Evolutionary conservation across 352 stramenopile genomes (phyloP).

Genomic region (Phytophthora parvispora): DNA sequence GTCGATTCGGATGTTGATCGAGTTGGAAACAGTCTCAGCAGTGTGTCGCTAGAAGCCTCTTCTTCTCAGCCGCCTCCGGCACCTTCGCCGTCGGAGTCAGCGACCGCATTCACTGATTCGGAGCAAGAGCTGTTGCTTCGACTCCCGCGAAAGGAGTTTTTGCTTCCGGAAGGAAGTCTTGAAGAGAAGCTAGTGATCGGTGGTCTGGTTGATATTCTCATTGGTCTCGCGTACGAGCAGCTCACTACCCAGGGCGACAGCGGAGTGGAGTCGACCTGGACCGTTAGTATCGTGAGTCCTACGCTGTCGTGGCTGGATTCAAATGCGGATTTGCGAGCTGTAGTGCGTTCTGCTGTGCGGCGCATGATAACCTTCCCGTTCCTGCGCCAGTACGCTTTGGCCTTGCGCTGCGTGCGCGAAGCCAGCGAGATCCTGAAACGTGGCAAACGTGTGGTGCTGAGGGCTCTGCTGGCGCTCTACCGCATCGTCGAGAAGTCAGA

Average conservation of each 20-base stretch:
- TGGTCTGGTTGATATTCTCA: conserved; percentile 95
- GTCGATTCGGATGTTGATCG: conserved; percentile 32
- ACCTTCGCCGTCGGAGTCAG: conserved; percentile 2
- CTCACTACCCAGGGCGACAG: conserved; percentile 96
- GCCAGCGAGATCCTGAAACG: conserved; percentile 86
- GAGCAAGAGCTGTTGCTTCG: conserved; percentile 83
- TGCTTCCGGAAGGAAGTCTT: conserved; percentile 62
- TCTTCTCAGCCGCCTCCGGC: conserved; percentile 4
- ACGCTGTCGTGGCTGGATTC: conserved; percentile 96
- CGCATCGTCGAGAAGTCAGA: conserved; percentile 96
- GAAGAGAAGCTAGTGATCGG: conserved; percentile 78
- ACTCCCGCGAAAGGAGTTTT: conserved; percentile 85
- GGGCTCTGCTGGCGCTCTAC: conserved; percentile 93
- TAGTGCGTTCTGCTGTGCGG: conserved; percentile 83
- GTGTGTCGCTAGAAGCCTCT: conserved; percentile 30
- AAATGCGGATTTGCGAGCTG: conserved; percentile 56
- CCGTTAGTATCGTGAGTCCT: conserved; percentile 95
- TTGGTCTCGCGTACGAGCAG: conserved; percentile 97
- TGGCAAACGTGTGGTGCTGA: conserved; percentile 92
- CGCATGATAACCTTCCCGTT: conserved; percentile 98
- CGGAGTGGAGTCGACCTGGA: conserved; percentile 98
- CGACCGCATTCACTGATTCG: conserved; percentile 52
- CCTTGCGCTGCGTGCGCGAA: conserved; percentile 83
- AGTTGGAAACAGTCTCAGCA: conserved; percentile 30
- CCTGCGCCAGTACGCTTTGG: conserved; percentile 93